Base-by-base conservation (phyloP, 306 rosid species). In the Pyrus communis region DNA sequence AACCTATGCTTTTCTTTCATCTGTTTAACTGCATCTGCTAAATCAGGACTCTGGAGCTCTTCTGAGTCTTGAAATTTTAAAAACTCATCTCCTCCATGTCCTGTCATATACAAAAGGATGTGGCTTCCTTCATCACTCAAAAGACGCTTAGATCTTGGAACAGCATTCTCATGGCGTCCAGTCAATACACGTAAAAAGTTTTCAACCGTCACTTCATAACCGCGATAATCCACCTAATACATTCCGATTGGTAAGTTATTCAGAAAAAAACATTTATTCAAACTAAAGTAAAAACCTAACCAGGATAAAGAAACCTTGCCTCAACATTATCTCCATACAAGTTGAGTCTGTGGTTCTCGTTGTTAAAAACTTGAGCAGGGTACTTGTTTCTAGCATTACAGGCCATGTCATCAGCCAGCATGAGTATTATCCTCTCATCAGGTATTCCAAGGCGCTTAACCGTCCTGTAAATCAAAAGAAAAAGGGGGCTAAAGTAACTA, bases 111-210 rank as follows among this genome's bases (percentile, higher is more conserved):
- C 69, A 95, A 80, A 71, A 92, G 92, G 79, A 95, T 89, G 86
- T 95, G 98, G 84, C 98, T 95, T 82, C 98, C 98, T 87, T 95
- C 97, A 84, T 95, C 97, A 84, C 98, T 95, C 67, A 95, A 84
- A 59, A 92, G 90, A 64, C 97, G 97, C 84, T 95, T 92, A 40
- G 98, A 95, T 86, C 98, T 89, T 19, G 98, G 98, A 85, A 95
- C 96, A 58, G 97, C 90, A 79, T 60, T 83, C 82, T 89, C 97
- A 81, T 92, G 98, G 61, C 96, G 97, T 59, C 97, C 98, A 4
- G 97, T 89, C 65, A 95, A 82, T 35, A 95, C 97, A 65, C 97
- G 91, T 43, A 95, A 76, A 71, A 95, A 92, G 60, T 88, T 95
- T 75, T 95, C 97, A 58, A 89, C 93, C 0, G 93, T 95, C 81